Evolutionary conservation across 768 basidiomycete species (phyloP), one percentile per base, ranked within the genome.

Genomic region (Chalciporus sphaerocephalus): DNA sequence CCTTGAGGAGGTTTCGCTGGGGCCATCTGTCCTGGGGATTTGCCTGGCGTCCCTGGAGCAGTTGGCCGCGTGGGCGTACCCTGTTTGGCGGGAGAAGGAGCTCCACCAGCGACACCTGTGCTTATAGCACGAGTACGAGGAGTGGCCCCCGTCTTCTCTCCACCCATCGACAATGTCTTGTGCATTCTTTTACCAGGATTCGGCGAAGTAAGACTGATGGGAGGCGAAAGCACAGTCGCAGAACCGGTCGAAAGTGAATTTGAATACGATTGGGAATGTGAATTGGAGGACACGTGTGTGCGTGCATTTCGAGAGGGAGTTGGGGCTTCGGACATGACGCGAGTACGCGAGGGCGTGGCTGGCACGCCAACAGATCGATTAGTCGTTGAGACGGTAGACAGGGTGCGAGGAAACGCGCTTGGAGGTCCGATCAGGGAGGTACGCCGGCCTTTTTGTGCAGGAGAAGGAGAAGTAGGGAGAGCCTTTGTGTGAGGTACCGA

Each of bases 271-370:
- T 53, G 66, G 15, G 46, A 55, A 13, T 44, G 32, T 7, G 39
- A 46, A 35, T 36, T 42, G 6, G 60, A 58, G 12, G 51, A 20
- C 46, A 42, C 50, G 46, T 62, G 60, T 39, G 47, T 40, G 38
- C 44, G 49, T 53, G 58, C 63, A 7, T 35, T 61, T 54, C 40
- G 61, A 23, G 47, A 63, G 18, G 44, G 56, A 52, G 58, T 54
- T 53, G 48, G 28, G 64, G 68, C 22, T 70, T 72, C 69, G 8
- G 78, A 79, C 50, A 68, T 60, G 45, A 79, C 70, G 27, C 75
- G 69, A 42, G 69, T 57, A 41, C 69, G 69, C 47, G 69, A 62
- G 18, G 67, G 65, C 64, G 67, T 59, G 47, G 62, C 68, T 38
- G 60, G 58, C 42, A 69, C 58, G 34, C 55, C 50, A 20, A 44